A percentile compares a stretch with the other conserved stretches of the same genome.
Conservation (phyloP, 2,329 filamentous ascomycete species). For the Diplocarpon mali region DNA sequence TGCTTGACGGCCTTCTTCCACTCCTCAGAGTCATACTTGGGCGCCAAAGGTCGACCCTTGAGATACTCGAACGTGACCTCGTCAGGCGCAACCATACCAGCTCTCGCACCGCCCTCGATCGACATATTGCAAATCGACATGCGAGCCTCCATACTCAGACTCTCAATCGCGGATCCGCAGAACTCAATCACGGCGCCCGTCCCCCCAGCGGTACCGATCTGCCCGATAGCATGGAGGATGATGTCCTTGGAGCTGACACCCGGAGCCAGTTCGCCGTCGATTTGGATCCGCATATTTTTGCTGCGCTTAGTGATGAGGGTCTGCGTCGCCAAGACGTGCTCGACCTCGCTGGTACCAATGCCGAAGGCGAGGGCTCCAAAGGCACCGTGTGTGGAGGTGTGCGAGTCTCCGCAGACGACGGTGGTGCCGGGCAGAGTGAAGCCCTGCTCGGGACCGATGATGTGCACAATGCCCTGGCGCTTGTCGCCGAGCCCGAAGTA, state of each 20-base stretch:
- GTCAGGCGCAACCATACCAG: conserved; percentile 94
- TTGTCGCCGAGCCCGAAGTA: conserved; percentile 96
- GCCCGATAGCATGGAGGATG: conserved; percentile 82
- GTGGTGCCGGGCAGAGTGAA: conserved; percentile 97
- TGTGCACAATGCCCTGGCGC: conserved; percentile 95
- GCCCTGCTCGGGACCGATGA: conserved; percentile 96
- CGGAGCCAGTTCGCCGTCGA: conserved; percentile 79
- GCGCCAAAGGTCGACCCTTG: conserved; percentile 79
- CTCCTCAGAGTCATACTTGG: conserved; percentile 70
- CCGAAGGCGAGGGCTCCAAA: conserved; percentile 93
- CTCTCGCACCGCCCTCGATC: conserved; percentile 88
- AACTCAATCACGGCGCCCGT: conserved; percentile 95
- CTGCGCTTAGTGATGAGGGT: conserved; percentile 88
- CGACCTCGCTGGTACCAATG: conserved; percentile 96
- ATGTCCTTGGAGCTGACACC: conserved; percentile 96
- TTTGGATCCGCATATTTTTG: conserved; percentile 97
- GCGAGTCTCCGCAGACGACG: conserved; percentile 93
- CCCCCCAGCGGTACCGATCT: conserved; percentile 90
- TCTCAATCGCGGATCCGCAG: conserved; percentile 85
- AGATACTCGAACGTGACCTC: conserved; percentile 92
- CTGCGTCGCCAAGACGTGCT: conserved; percentile 95
- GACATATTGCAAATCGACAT: conserved; percentile 99
- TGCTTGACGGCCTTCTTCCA: conserved; percentile 84
- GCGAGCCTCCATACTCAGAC: conserved; percentile 86
- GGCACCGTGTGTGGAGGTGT: conserved; percentile 95